Evolutionary conservation across 2,329 filamentous ascomycete genomes (phyloP).

Genomic region (Alternaria infectoria): DNA sequence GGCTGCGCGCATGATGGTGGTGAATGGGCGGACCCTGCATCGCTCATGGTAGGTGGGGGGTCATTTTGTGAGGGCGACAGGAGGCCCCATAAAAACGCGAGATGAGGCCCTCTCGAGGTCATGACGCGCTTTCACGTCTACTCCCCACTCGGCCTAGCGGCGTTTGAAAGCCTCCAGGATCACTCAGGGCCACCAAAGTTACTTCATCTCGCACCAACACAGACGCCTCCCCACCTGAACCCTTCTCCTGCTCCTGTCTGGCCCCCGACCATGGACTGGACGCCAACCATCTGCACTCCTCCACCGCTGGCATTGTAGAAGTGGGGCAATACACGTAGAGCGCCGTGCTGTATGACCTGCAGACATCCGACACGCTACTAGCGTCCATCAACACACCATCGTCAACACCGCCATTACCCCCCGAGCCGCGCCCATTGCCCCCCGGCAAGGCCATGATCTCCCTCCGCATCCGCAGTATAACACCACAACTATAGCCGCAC

Average conservation of each 20-base stretch:
- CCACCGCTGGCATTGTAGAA: constrained; percentile 19
- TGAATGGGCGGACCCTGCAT: constrained; percentile 22
- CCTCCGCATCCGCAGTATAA: constrained; percentile 21
- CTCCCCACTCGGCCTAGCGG: constrained; percentile 17
- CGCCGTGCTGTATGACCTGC: constrained; percentile 23
- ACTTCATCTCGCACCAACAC: constrained; percentile 25
- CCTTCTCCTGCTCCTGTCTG: constrained; percentile 18
- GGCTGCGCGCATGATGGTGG: constrained; percentile 14
- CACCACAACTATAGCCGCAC: constrained; percentile 21
- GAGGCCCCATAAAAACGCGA: constrained; percentile 17
- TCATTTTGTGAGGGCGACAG: constrained; percentile 17
- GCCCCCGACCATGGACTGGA: constrained; percentile 27
- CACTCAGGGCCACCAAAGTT: constrained; percentile 19
- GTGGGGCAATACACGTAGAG: constrained; percentile 14
- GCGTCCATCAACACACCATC: constrained; percentile 26
- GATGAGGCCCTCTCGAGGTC: constrained; percentile 12
- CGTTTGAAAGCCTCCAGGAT: constrained; percentile 14
- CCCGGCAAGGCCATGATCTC: constrained; percentile 38
- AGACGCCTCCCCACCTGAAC: constrained; percentile 12
- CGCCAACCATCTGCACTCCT: constrained; percentile 6
- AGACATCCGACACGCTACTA: constrained; percentile 15
- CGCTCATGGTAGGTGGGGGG: constrained; percentile 32
- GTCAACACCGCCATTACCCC: constrained; percentile 28
- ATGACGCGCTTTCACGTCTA: constrained; percentile 31
- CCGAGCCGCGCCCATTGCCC: constrained; percentile 35